These are phyloP conservation scores for Penicillium canariense DNA, from an alignment of 495 filamentous ascomycete species.

Conservation along the genomic window DNA sequence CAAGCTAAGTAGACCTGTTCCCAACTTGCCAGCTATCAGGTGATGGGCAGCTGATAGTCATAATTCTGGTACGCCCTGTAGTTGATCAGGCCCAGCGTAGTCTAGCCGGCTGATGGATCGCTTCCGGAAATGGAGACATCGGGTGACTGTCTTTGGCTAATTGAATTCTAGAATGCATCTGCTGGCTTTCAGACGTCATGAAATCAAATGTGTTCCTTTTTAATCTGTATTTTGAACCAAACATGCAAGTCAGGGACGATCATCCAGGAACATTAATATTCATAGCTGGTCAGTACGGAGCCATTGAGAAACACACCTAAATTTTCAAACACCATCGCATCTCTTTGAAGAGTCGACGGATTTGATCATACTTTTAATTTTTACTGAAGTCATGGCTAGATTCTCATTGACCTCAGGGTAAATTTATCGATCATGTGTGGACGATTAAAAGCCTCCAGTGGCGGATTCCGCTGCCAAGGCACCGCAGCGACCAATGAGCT, in stretches of 20 bases:
- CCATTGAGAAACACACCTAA: background rate
- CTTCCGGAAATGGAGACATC: background rate
- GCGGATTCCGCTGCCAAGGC: background rate
- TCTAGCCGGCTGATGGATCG: background rate
- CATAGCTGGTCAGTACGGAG: background rate
- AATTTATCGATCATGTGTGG: background rate
- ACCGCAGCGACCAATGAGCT: background rate
- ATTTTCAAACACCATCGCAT: background rate
- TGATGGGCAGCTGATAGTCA: background rate
- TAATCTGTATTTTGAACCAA: background rate
- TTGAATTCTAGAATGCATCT: background rate
- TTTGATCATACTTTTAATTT: background rate
- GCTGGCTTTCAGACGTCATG: background rate
- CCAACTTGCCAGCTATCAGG: background rate
- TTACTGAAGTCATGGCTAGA: background rate
- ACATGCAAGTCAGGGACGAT: background rate
- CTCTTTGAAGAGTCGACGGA: background rate
- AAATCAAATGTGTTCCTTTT: background rate
- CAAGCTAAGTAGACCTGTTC: background rate
- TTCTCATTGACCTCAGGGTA: background rate
- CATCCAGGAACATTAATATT: background rate
- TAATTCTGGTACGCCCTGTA: background rate
- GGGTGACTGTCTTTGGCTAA: background rate
- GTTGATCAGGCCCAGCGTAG: background rate
- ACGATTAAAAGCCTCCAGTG: background rate